Percentiles rank a stretch among this genome's conserved stretches.
Evolutionary conservation across 768 basidiomycete species (phyloP).

Genomic region (Mrakia blollopis): DNA sequence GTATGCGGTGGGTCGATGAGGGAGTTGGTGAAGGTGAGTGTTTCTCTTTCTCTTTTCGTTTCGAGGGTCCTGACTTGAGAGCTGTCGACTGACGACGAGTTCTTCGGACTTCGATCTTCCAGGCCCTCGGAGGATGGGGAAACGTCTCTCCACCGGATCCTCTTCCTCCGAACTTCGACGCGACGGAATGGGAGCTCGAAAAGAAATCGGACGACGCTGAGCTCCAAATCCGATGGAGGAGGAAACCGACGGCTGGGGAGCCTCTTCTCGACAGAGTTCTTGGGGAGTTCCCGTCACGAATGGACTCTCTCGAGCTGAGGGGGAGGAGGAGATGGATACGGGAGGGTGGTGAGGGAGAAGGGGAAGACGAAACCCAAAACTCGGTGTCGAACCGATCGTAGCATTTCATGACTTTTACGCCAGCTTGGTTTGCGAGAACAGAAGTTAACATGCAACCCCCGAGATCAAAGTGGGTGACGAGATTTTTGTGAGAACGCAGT

Average conservation of each 20-base stretch:
- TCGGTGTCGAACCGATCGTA: background rate
- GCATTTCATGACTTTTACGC: background rate
- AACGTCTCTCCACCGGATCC: slow-evolving; percentile 15
- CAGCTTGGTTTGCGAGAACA: no score
- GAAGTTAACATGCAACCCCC: no score
- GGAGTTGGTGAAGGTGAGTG: slow-evolving; percentile 22
- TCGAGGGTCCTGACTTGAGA: background rate
- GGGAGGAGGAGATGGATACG: slow-evolving; percentile 10
- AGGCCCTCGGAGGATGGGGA: slow-evolving; percentile 29
- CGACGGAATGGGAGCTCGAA: slow-evolving; percentile 11
- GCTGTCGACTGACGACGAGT: background rate
- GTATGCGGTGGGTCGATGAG: slow-evolving; percentile 9
- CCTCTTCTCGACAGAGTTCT: no score
- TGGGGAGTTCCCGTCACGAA: no score
- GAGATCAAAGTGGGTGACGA: no score
- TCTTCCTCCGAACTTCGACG: background rate
- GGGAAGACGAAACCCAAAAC: background rate
- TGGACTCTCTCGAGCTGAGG: background rate
- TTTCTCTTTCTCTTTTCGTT: background rate
- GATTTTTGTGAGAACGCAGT: no score
- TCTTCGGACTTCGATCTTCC: background rate
- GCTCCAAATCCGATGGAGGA: background rate
- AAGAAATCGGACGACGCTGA: background rate
- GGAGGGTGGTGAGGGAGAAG: slow-evolving; percentile 2
- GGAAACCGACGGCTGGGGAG: background rate